Evolutionary conservation across 148 eudicot genomes (phyloP), one percentile per base, ranked within the genome.

Genomic region (Diospyros lotus): DNA sequence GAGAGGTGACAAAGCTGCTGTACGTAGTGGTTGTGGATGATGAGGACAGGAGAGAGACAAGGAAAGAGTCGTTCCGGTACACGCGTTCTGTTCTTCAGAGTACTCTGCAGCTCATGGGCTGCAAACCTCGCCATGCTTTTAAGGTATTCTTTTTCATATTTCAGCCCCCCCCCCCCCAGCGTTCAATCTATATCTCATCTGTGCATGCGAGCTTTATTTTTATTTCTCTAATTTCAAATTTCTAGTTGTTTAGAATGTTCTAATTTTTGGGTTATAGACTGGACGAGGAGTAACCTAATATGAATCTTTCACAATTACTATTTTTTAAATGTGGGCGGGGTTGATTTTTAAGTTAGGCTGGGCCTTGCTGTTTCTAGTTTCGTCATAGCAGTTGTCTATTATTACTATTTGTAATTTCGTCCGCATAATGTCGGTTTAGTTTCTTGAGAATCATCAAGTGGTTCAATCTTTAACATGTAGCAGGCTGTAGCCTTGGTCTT

Each of bases 91-190:
- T 92, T 52, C 82, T 95, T 77, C 96, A 90, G 82, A 90, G 91
- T 81, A 89, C 98, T 79, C 86, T 95, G 81, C 98, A 95, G 76
- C 90, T 92, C 75, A 95, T 95, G 97, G 97, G 98, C 9, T 95
- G 98, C 82, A 95, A 95, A 84, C 89, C 98, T 76, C 93, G 97
- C 28, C 98, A 95, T 75, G 94, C 98, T 43, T 95, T 95, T 74
- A 95, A 95, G 96, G 98, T 94, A 28, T 28, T 28, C 28, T 0
- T 28, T 28, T 28, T 28, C 28, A 28, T 28, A 28, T 28, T 28
- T 28, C 28, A 28, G 28, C 28, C 28, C 0, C 28, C 28, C 28
- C 28, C 28, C 28, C 28, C 28, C 28, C 28, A 28, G 28, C 28
- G 28, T 74, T 64, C 46, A 52, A 2, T 52, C 7, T 10, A 13